Conservation (phyloP, 768 basidiomycete genomes). For the Agaricus blazei region DNA sequence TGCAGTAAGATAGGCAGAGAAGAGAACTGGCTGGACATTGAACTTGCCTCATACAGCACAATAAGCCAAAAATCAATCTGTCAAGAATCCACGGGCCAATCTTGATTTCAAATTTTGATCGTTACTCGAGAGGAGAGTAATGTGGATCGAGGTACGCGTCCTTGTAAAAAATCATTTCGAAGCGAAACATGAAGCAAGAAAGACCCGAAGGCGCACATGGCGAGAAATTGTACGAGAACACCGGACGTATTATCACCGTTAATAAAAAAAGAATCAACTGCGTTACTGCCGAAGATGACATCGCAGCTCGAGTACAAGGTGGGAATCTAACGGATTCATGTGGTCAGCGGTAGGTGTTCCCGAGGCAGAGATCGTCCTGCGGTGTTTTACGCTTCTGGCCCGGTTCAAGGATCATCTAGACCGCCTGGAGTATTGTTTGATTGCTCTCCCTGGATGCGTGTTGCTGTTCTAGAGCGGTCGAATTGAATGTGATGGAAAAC, state of each 20-base stretch:
- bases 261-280: neutral
- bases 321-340: constrained; percentile 76
- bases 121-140: constrained; percentile 26
- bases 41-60: constrained; percentile 66
- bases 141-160: neutral
- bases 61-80: constrained; percentile 45
- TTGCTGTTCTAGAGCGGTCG: no score
- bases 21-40: neutral
- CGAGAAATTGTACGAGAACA: neutral
- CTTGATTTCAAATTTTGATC: constrained; percentile 45
- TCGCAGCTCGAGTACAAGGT: constrained; percentile 45
- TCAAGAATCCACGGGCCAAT: no score
- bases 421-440: no score
- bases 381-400: no score
- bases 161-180: neutral
- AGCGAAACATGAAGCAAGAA: neutral
- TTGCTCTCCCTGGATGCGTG: no score
- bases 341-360: constrained; percentile 39
- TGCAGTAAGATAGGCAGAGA: constrained; percentile 6
- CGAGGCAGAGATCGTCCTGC: no score
- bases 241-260: neutral
- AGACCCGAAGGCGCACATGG: neutral
- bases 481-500: no score
- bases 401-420: no score
- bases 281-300: neutral